phyloP scores from a whole-genome alignment of 106 monocot genomes.

The Dendrobium catenatum region DNA sequence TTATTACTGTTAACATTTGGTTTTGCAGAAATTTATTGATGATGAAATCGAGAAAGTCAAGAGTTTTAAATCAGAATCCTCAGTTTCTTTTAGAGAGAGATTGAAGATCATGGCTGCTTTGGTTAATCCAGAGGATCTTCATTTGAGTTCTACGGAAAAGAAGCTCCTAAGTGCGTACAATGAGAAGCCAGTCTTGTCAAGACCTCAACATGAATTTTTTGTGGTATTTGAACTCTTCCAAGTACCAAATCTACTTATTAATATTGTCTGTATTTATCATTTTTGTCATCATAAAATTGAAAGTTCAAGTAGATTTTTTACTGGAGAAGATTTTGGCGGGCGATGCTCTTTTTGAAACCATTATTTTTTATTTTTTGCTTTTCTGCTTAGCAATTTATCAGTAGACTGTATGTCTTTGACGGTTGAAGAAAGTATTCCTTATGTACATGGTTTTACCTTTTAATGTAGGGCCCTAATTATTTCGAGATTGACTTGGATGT shows the following conservation, averaged over 20 bases:
- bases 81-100: slow-evolving; percentile 69
- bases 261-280: no score
- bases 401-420: no score
- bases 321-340: no score
- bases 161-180: slow-evolving; percentile 84
- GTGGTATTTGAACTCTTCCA: slow-evolving; percentile 19
- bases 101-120: slow-evolving; percentile 83
- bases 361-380: no score
- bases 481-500: slow-evolving; percentile 81
- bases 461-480: slow-evolving; percentile 54
- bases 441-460: not conserved
- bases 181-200: slow-evolving; percentile 93
- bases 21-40: slow-evolving; percentile 68
- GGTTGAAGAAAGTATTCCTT: not conserved
- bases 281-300: no score
- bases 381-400: no score
- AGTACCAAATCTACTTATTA: not conserved
- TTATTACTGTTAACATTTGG: slow-evolving; percentile 1
- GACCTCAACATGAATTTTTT: slow-evolving; percentile 88
- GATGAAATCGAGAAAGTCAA: slow-evolving; percentile 86
- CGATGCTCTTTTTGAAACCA: no score
- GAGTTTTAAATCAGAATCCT: slow-evolving; percentile 71
- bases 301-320: no score
- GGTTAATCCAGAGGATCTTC: slow-evolving; percentile 84
- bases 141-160: slow-evolving; percentile 66